Evolutionary conservation across 441 rosid genomes (phyloP).

Genomic region (Mallotus repandus): DNA sequence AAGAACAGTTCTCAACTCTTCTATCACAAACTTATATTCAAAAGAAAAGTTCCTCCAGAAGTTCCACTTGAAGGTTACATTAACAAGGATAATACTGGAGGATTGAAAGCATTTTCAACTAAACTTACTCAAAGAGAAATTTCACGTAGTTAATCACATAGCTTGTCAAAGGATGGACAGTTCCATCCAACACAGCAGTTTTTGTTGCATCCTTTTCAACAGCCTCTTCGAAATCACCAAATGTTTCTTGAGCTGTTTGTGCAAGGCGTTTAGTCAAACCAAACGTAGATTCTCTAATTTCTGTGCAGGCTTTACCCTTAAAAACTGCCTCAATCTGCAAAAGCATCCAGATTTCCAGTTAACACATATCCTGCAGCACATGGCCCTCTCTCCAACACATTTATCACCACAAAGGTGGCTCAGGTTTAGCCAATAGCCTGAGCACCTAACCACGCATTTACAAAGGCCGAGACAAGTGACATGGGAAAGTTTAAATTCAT

Average conservation of each 20-base stretch:
- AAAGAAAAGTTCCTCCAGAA: background rate
- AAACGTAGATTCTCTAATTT: constrained; percentile 78
- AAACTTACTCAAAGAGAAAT: constrained; percentile 93
- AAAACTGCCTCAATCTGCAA: constrained; percentile 77
- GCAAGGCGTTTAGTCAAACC: constrained; percentile 90
- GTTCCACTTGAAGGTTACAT: background rate
- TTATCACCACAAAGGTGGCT: constrained; percentile 5
- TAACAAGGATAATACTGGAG: background rate
- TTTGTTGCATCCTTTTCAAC: constrained; percentile 98
- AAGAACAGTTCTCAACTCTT: background rate
- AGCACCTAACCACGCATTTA: background rate
- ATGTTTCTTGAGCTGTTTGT: constrained; percentile 92
- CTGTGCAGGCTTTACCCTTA: constrained; percentile 81
- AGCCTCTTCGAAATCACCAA: constrained; percentile 96
- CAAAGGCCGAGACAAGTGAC: background rate
- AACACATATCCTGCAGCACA: background rate
- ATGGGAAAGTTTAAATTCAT: background rate
- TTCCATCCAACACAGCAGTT: constrained; percentile 90
- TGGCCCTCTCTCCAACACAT: constrained; percentile 7
- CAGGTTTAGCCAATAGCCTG: background rate
- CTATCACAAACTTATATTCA: background rate
- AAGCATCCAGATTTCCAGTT: background rate
- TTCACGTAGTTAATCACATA: constrained; percentile 96
- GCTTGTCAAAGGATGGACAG: constrained; percentile 97
- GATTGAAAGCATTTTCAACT: constrained; percentile 4